Conservation (phyloP, 2,329 filamentous ascomycete species). For the Colletotrichum lindemuthianum region DNA sequence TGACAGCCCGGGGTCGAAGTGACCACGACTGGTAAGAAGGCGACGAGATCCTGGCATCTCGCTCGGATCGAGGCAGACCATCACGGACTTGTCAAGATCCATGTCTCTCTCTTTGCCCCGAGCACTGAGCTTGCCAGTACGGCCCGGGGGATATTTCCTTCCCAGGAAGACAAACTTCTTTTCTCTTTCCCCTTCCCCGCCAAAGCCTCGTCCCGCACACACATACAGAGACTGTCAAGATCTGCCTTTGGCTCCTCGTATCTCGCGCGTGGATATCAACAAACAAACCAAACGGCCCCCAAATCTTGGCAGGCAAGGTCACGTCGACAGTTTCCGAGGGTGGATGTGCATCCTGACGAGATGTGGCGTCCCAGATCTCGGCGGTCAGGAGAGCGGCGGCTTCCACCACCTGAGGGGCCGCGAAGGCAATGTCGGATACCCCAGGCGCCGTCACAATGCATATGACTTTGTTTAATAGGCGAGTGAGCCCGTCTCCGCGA, state of each 20-base stretch:
- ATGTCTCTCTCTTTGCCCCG: too few relatives aligned
- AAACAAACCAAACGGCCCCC: neutral
- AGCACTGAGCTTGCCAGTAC: neutral
- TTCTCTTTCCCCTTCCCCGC: conserved; percentile 13
- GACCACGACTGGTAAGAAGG: too few relatives aligned
- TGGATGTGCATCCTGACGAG: too few relatives aligned
- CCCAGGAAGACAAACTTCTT: conserved; percentile 2
- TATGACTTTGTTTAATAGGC: neutral
- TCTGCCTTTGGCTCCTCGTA: neutral
- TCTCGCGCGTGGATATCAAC: neutral
- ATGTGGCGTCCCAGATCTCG: too few relatives aligned
- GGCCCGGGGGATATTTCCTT: neutral
- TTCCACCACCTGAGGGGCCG: too few relatives aligned
- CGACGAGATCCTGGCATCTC: too few relatives aligned
- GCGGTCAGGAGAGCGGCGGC: too few relatives aligned
- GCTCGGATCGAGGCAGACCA: too few relatives aligned
- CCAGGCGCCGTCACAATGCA: too few relatives aligned
- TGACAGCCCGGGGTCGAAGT: too few relatives aligned
- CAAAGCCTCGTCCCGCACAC: neutral
- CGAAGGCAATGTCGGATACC: too few relatives aligned
- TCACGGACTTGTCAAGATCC: too few relatives aligned
- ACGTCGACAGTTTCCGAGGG: neutral
- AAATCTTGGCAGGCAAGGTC: neutral
- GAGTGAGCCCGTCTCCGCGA: conserved; percentile 8
- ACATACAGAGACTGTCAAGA: neutral